Evolutionary conservation across 306 rosid genomes (phyloP).

Genomic region (Lathyrus oleraceus): DNA sequence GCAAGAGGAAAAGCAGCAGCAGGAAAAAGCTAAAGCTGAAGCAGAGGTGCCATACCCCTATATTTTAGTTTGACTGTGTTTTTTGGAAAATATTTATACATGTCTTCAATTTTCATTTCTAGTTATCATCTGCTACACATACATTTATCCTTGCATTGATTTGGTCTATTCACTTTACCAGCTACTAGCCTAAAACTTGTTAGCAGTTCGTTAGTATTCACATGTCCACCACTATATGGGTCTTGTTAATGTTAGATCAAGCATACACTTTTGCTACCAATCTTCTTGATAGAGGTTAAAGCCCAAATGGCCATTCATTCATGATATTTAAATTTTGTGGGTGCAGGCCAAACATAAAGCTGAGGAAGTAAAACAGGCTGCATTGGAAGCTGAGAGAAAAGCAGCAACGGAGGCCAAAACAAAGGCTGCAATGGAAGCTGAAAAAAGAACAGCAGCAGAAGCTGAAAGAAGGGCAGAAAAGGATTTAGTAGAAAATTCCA

Average conservation of each 20-base stretch:
- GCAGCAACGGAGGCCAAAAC: conserved; percentile 62
- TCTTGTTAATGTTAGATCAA: conserved; percentile 14
- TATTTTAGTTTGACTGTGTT: conserved; percentile 24
- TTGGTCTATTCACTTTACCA: conserved; percentile 2
- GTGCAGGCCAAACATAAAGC: conserved; percentile 75
- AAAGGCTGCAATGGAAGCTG: conserved; percentile 69
- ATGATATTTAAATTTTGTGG: conserved; percentile 27
- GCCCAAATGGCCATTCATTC: conserved; percentile 24
- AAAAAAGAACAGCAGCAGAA: conserved; percentile 58
- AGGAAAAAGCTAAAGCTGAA: conserved; percentile 84
- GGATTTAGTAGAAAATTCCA: conserved; percentile 53
- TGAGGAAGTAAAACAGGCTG: conserved; percentile 72
- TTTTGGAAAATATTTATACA: conserved; percentile 7
- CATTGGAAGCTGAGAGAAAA: conserved; percentile 69
- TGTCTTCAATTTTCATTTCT: conserved; percentile 25
- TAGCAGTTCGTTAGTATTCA: not conserved
- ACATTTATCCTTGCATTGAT: conserved; percentile 13
- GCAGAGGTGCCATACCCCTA: conserved; percentile 59
- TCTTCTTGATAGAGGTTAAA: conserved; percentile 26
- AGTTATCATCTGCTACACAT: conserved; percentile 15
- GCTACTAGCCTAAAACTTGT: not conserved
- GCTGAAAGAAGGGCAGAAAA: conserved; percentile 62
- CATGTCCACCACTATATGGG: conserved; percentile 3
- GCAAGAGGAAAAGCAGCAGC: conserved; percentile 74
- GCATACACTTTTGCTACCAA: not conserved